Evolutionary conservation across 306 rosid genomes (phyloP), one percentile per base, ranked within the genome.

Genomic region (Alnus glutinosa): DNA sequence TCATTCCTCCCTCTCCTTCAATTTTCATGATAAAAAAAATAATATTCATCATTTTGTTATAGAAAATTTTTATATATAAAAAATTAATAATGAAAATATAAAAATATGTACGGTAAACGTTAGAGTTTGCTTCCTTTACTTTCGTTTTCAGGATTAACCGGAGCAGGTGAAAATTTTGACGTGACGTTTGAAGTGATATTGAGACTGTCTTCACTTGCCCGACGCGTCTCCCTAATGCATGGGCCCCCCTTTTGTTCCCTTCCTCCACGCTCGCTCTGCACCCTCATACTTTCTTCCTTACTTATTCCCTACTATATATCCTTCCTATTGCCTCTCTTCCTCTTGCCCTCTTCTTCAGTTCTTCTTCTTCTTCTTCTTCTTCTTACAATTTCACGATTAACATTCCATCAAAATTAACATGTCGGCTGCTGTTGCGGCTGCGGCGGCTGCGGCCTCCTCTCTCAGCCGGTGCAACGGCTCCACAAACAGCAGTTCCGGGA

Each of bases 341-440:
- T 2, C 61, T 15, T 55, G 9, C 59, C 19, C 9, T 16, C 28
- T 18, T 2, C 1, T 18, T 2, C 19, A 23, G 28, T 48, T 9
- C 51, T 48, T 8, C 10, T 8, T 47, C 10, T 8, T 47, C 50
- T 47, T 47, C 7, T 10, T 47, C 11, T 2, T 8, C 51, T 48
- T 48, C 12, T 10, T 39, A 39, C 42, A 23, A 23, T 23, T 23
- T 23, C 28, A 23, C 28, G 28, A 23, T 23, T 23, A 23, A 23
- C 28, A 23, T 23, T 23, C 28, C 28, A 39, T 0, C 42, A 39
- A 39, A 5, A 39, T 39, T 10, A 42, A 16, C 39, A 86, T 86
- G 89, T 84, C 87, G 52, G 89, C 89, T 0, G 86, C 75, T 36
- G 68, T 78, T 23, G 79, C 77, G 19, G 79, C 71, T 8, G 73